Evolutionary conservation across 257 asterid species (phyloP), one percentile per base, ranked within the genome.

Genomic region (Solanum ossicruentum): DNA sequence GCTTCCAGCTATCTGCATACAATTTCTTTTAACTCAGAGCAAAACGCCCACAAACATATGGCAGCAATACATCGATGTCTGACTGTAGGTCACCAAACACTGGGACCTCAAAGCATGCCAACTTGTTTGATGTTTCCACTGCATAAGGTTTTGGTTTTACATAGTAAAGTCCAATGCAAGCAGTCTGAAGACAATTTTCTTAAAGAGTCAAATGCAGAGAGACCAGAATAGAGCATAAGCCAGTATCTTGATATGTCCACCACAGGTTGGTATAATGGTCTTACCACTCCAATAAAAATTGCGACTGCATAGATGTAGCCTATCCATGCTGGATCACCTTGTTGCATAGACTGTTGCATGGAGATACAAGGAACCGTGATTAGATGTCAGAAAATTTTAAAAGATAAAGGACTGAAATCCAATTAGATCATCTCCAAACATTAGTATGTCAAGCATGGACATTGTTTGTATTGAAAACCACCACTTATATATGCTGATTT

Each of bases 271-370:
- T n/a, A 67, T 6, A 23, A 32, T 71, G 81, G 87, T 86, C 97
- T 20, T 97, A 97, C 99, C 98, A 97, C 99, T 88, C 99, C 99
- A 85, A 93, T 63, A 86, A 96, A 96, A 83, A 95, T 96, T 23
- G 90, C 83, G 92, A 94, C 93, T 60, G 99, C 99, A 84, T 97
- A 97, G 80, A 93, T 52, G 90, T 95, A 97, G 89, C 99, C 99
- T 87, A 97, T 92, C 98, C 97, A 95, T 89, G 99, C 97, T 84
- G 98, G 99, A 86, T 91, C 99, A 26, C 99, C 98, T 87, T 57
- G 91, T 95, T 97, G 98, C 98, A 97, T 91, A 70, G 99, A 94
- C 99, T 97, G 97, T 84, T 69, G 82, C 20, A 87, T 21, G 45
- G 75, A 84, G 11, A 77, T 77, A 52, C 15, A 77, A 77, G 49